phyloP scores from a whole-genome alignment of 306 rosid species.

The Clitoria ternatea region DNA sequence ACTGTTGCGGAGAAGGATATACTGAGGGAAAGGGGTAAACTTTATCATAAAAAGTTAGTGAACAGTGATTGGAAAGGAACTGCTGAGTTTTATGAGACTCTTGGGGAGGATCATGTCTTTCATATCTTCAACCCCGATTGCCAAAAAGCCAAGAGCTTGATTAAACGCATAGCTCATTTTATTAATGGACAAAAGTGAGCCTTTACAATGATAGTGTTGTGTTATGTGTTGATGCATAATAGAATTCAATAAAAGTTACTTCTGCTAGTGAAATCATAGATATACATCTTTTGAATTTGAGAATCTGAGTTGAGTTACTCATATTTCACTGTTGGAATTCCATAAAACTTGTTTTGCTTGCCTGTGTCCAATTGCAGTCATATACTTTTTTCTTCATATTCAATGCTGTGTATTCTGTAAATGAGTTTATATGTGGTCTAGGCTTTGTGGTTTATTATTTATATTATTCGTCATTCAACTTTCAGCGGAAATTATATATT shows the following conservation, averaged over 20 bases:
- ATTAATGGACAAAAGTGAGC: slow-evolving; percentile 22
- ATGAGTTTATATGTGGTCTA: background rate
- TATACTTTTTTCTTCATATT: background rate
- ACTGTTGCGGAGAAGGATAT: slow-evolving; percentile 63
- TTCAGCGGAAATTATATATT: background rate
- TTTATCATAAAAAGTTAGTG: slow-evolving; percentile 51
- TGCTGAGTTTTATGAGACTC: slow-evolving; percentile 40
- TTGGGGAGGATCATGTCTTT: slow-evolving; percentile 67
- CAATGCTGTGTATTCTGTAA: background rate
- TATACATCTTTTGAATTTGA: too few species aligned
- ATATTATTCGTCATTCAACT: background rate
- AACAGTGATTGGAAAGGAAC: slow-evolving; percentile 63
- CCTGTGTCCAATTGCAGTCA: background rate
- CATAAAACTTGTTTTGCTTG: background rate
- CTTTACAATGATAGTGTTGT: background rate
- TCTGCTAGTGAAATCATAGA: too few species aligned
- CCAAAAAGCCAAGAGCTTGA: slow-evolving; percentile 50
- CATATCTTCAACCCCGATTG: slow-evolving; percentile 52
- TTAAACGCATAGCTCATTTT: slow-evolving; percentile 46
- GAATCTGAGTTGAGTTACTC: background rate
- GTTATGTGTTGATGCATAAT: background rate
- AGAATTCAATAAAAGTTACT: background rate
- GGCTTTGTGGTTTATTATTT: background rate
- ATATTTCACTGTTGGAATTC: background rate
- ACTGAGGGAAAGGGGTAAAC: slow-evolving; percentile 68